A percentile compares a stretch with the other conserved stretches of the same genome.
phyloP scores from a whole-genome alignment of 2,329 filamentous ascomycete species.

The Corynespora cassiicola region DNA sequence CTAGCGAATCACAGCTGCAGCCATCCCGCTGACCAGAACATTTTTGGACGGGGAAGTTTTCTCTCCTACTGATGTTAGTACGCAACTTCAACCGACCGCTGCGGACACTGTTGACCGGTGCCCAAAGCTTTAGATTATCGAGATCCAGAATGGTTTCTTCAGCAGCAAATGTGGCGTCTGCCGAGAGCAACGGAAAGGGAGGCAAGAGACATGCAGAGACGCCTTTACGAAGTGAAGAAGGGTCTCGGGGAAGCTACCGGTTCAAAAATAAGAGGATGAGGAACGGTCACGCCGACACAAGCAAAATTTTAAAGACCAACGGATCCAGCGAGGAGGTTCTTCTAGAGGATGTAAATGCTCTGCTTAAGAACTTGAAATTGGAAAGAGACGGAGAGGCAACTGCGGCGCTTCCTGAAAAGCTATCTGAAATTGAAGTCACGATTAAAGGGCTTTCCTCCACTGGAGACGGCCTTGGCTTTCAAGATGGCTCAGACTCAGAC shows the following conservation, averaged over 20 bases:
- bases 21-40: constrained; percentile 31
- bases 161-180: constrained; percentile 34
- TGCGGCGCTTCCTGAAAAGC: constrained; percentile 65
- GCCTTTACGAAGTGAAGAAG: constrained; percentile 40
- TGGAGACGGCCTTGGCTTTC: constrained; percentile 84
- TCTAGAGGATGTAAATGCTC: constrained; percentile 51
- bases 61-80: constrained; percentile 23
- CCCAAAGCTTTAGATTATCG: constrained; percentile 14
- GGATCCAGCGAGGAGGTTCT: constrained; percentile 58
- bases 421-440: constrained; percentile 81
- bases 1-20: constrained; percentile 33
- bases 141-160: constrained; percentile 41
- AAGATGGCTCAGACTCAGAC: constrained; percentile 65
- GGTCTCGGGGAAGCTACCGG: constrained; percentile 40
- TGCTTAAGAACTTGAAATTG: constrained; percentile 46
- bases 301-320: constrained; percentile 45
- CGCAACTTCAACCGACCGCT: constrained; percentile 20
- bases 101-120: constrained; percentile 28
- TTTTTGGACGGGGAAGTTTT: constrained; percentile 25
- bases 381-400: constrained; percentile 24
- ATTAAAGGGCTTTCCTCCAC: constrained; percentile 86
- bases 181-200: constrained; percentile 41
- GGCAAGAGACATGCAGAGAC: constrained; percentile 43
- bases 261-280: constrained; percentile 58
- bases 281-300: constrained; percentile 45